These are phyloP conservation scores for Globisporangium camurandrum DNA, from an alignment of 352 stramenopile genomes.

Conservation along the genomic window DNA sequence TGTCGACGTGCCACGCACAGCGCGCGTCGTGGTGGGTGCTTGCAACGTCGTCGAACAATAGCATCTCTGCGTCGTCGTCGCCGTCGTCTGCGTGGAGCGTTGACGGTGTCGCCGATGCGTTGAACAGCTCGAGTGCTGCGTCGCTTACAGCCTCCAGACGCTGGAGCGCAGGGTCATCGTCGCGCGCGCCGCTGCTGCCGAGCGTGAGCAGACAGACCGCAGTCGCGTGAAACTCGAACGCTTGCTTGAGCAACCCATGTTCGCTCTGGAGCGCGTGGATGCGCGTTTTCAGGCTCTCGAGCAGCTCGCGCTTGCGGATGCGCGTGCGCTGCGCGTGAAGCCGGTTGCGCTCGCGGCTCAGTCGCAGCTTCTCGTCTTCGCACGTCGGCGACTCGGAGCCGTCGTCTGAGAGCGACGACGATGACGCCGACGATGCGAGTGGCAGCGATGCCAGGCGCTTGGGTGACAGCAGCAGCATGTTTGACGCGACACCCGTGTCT, in stretches of 20 bases:
- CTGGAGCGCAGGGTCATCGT: conserved; percentile 33
- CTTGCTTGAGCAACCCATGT: conserved; percentile 56
- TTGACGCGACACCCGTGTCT: conserved; percentile 9
- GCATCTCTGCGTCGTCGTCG: conserved; percentile 21
- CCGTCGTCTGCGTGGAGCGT: conserved; percentile 21
- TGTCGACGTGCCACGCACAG: conserved; percentile 26
- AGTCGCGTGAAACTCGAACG: conserved; percentile 69
- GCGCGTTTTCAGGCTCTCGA: conserved; percentile 67
- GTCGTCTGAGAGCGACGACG: neutral
- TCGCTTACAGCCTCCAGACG: conserved; percentile 47
- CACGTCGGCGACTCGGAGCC: conserved; percentile 11
- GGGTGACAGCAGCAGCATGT: conserved; percentile 10
- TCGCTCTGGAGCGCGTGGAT: conserved; percentile 55
- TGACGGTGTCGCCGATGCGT: conserved; percentile 30
- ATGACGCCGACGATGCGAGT: conserved; percentile 22
- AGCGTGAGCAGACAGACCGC: conserved; percentile 55
- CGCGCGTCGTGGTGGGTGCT: conserved; percentile 26
- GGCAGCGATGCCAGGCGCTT: conserved; percentile 26
- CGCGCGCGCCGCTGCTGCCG: conserved; percentile 18
- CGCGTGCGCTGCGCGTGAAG: conserved; percentile 68
- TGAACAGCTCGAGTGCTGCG: conserved; percentile 26
- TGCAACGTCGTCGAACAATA: conserved; percentile 4
- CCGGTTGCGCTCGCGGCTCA: conserved; percentile 69
- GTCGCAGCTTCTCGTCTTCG: conserved; percentile 61
- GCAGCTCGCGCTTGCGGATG: conserved; percentile 67